Percentiles rank a stretch among this genome's conserved stretches.
Evolutionary conservation across 495 filamentous ascomycete genomes (phyloP).

Genomic region (Zalerion maritima): DNA sequence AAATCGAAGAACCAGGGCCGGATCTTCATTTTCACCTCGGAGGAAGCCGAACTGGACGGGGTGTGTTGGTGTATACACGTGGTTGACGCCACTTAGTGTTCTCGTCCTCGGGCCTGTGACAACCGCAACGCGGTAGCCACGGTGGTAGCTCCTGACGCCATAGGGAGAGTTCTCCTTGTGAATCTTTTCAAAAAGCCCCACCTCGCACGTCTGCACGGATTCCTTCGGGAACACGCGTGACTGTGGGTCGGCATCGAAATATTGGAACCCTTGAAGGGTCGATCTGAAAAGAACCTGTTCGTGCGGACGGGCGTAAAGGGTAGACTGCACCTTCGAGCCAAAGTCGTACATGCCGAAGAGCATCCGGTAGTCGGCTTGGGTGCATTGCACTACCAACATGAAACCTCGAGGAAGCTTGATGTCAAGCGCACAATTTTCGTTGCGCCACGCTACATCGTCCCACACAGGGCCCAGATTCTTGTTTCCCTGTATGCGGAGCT

Average conservation of each 20-base stretch:
- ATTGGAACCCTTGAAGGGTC: slow-evolving; percentile 54
- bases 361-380: slow-evolving; percentile 56
- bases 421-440: slow-evolving; percentile 42
- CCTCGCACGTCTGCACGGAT: slow-evolving; percentile 47
- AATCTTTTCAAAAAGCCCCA: slow-evolving; percentile 57
- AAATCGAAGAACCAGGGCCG: slow-evolving; percentile 54
- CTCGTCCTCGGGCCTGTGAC: slow-evolving; percentile 63
- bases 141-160: slow-evolving; percentile 51
- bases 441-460: slow-evolving; percentile 66
- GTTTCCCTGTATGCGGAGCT: slow-evolving; percentile 55
- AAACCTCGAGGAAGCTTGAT: slow-evolving; percentile 56
- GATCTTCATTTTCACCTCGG: slow-evolving; percentile 48
- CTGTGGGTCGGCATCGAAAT: slow-evolving; percentile 52
- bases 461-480: slow-evolving; percentile 56
- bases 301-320: slow-evolving; percentile 45
- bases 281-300: slow-evolving; percentile 52
- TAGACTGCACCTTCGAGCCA: slow-evolving; percentile 53
- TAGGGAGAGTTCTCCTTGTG: slow-evolving; percentile 47
- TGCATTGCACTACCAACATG: slow-evolving; percentile 49
- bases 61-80: slow-evolving; percentile 40
- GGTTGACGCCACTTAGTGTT: slow-evolving; percentile 55
- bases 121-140: slow-evolving; percentile 60
- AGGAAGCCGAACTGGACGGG: slow-evolving; percentile 62
- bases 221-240: slow-evolving; percentile 58
- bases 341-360: slow-evolving; percentile 74